Percentiles rank a stretch among this genome's conserved stretches.
phyloP scores from a whole-genome alignment of 176 grass and related monocot species.

The Neostapfia colusana region DNA sequence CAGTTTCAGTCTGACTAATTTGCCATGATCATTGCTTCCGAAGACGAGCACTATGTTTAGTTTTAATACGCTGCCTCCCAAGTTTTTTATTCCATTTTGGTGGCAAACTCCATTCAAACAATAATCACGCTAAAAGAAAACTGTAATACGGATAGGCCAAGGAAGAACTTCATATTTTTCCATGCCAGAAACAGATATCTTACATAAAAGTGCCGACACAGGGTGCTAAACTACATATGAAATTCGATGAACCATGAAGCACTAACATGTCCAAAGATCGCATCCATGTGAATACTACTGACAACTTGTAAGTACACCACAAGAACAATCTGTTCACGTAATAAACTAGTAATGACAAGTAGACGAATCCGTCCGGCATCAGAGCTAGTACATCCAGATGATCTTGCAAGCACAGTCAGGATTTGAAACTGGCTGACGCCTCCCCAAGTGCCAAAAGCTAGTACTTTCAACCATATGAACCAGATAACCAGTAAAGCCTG shows the following conservation, averaged over 20 bases:
- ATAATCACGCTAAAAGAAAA: background rate
- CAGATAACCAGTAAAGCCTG: slow-evolving; percentile 15
- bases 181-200: slow-evolving; percentile 5
- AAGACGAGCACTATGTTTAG: too few relatives aligned
- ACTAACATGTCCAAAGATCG: slow-evolving; percentile 29
- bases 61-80: too few relatives aligned
- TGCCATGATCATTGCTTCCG: too few relatives aligned
- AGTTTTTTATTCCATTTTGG: too few relatives aligned
- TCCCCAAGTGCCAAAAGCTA: slow-evolving; percentile 7
- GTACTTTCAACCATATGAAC: background rate
- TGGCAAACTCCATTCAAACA: background rate
- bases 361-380: slow-evolving; percentile 33
- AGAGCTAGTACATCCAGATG: slow-evolving; percentile 22
- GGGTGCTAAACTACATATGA: background rate
- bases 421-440: background rate
- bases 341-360: slow-evolving; percentile 8
- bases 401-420: background rate
- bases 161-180: slow-evolving; percentile 1
- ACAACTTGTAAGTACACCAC: background rate
- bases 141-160: background rate
- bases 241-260: slow-evolving; percentile 9
- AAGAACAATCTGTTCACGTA: slow-evolving; percentile 22
- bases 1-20: too few relatives aligned
- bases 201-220: slow-evolving; percentile 23
- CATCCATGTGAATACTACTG: slow-evolving; percentile 28